Base-by-base conservation (phyloP, 2,329 filamentous ascomycete genomes). In the Fonsecaea monophora region DNA sequence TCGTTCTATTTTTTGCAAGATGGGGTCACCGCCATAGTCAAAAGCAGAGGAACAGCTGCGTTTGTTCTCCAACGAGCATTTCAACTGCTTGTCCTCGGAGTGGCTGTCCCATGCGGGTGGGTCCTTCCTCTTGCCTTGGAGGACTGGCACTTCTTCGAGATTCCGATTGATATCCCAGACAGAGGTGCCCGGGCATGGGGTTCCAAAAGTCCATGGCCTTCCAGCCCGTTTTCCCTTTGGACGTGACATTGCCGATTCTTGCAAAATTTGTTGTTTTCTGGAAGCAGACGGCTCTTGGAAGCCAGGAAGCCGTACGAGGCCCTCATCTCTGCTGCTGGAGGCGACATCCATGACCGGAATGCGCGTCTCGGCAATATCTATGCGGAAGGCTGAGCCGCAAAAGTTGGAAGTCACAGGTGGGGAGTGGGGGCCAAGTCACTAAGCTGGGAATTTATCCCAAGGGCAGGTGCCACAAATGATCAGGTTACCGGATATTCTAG, bases 301-400 rank as follows among this genome's bases (percentile, higher is more conserved):
- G 21, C 12, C 10, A 13, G 18, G 3, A 18, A 15, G 6, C 8
- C 10, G 4, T 50, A 9, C 8, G 9, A 21, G 2, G 7, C 21
- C 2, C 7, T 6, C 3, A 12, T 3, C 0, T 40, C 34, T 8
- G 7, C 4, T 57, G 54, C 30, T 18, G 54, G 18, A 12, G 34
- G 4, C 56, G 1, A 30, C 59, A 6, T 35, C 25, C 55, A 37
- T 74, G 40, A 5, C 4, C 4, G 30, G 30, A 5, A 32, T 32
- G 30, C 6, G 6, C 30, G 30, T 32, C 30, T 32, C 4, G 30
- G 6, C 3, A 32, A 32, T 32, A 32, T 32, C 30, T 32, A 32
- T 32, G 30, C 30, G 30, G 30, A 32, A 32, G 3, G 30, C 30
- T 32, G 30, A 32, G 30, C 30, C 30, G 30, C 30, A 32, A 32